Evolutionary conservation across 2,329 filamentous ascomycete species (phyloP).

Genomic region (Myriosclerotinia scirpicola): DNA sequence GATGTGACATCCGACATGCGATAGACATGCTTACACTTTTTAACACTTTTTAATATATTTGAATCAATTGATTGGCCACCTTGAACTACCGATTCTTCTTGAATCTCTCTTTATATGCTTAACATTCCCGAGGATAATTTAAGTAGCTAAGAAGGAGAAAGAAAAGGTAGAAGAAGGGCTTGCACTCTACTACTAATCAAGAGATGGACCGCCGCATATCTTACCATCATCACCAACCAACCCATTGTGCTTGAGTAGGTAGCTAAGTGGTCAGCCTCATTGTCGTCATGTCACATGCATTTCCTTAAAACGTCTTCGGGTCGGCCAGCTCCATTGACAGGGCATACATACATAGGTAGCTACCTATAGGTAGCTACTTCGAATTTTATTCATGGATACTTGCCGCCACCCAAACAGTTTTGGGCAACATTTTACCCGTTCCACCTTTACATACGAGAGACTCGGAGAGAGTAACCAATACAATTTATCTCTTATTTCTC

Average conservation of each 20-base stretch:
- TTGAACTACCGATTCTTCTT: not conserved
- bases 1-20: not conserved
- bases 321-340: not conserved
- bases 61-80: not conserved
- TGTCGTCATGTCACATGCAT: constrained; percentile 3
- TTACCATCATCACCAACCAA: not conserved
- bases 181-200: too few species aligned
- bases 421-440: not conserved
- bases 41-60: not conserved
- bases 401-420: not conserved
- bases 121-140: not conserved
- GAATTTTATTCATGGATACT: not conserved
- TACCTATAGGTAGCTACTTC: not conserved
- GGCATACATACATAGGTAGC: not conserved
- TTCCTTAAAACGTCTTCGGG: not conserved
- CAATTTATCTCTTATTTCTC: not conserved
- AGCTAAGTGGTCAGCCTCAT: not conserved
- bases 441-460: not conserved
- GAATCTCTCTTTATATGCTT: not conserved
- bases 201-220: not conserved
- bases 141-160: not conserved
- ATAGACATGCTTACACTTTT: not conserved
- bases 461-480: not conserved
- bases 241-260: not conserved
- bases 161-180: too few species aligned